Base-by-base conservation (phyloP, 148 eudicot species). In the Hydrangea macrophylla region DNA sequence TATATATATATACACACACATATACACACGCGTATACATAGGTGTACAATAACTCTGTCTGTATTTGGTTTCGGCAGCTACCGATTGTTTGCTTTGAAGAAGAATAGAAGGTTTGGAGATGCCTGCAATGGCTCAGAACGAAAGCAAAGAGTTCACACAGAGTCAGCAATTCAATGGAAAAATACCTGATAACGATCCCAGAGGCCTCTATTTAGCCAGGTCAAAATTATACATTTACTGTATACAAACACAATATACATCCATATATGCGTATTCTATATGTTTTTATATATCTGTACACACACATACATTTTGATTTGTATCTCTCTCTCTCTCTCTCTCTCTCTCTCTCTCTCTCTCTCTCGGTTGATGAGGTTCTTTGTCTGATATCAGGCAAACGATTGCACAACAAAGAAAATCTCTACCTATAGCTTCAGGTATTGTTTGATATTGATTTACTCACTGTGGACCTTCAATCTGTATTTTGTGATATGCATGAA, bases 381-480 rank as follows among this genome's bases (percentile, higher is more conserved):
- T 33, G n/a, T 22, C 11, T 28, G 30, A 26, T 17, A 22, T 27
- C 75, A 89, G 86, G 80, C 81, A 80, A 33, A 74, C 72, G 82
- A 75, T 92, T 73, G 70, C 74, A 65, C 70, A 77, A 72, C 96
- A 87, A 67, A 70, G 84, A 26, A 87, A 81, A 69, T 78, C 82
- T n/a, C 78, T 92, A 50, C 97, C 97, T 0, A 92, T 92, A 48
- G 90, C 97, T 67, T 60, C 86, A 31, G 97, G 97, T 92, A 75
- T 67, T 53, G 23, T 18, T 48, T 1, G 50, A 10, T 42, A 3
- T 18, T 11, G 17, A 0, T 42, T 8, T 35, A 35, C 5, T 35
- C 5, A 35, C 39, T 35, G 8, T 8, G 39, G 8, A 8, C 39
- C 39, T 35, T 35, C 39, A 35, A 35, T 4, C 39, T 35, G 8